Evolutionary conservation across 495 filamentous ascomycete genomes (phyloP).

Genomic region (Penicillium salamii): DNA sequence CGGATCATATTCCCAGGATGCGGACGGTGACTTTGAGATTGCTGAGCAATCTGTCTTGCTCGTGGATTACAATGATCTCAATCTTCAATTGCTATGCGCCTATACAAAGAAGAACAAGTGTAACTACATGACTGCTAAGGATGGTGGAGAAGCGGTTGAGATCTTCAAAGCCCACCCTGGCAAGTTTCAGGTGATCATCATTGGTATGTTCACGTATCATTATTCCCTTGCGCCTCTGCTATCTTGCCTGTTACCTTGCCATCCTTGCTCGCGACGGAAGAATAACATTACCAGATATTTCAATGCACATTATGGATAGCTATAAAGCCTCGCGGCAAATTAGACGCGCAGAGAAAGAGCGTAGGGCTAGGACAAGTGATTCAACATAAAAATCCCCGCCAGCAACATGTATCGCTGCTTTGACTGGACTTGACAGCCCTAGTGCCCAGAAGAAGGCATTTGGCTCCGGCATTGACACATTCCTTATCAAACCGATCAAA

Average conservation of each 20-base stretch:
- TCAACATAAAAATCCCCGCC: neutral
- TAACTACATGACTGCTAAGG: conserved; percentile 33
- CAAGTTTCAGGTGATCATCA: conserved; percentile 45
- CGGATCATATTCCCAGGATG: no score
- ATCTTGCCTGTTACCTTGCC: no score
- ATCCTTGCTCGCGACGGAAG: no score
- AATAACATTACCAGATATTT: conserved; percentile 63
- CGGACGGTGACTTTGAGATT: no score
- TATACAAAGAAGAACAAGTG: conserved; percentile 38
- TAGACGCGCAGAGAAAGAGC: conserved; percentile 59
- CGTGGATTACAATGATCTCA: conserved; percentile 41
- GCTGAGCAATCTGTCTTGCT: conserved; percentile 15
- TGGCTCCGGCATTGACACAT: conserved; percentile 37
- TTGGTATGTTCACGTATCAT: conserved; percentile 32
- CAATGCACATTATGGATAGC: conserved; percentile 83
- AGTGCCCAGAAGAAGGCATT: conserved; percentile 30
- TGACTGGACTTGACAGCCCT: conserved; percentile 33
- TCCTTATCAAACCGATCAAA: conserved; percentile 23
- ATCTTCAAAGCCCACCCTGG: conserved; percentile 30
- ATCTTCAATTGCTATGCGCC: conserved; percentile 27
- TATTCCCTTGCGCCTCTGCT: no score
- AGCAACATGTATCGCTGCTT: conserved; percentile 25
- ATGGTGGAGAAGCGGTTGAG: conserved; percentile 55
- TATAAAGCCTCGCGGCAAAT: conserved; percentile 74
- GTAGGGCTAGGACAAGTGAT: neutral